Base-by-base conservation (phyloP, 139 green algal species). In the Asterochloris erici region DNA sequence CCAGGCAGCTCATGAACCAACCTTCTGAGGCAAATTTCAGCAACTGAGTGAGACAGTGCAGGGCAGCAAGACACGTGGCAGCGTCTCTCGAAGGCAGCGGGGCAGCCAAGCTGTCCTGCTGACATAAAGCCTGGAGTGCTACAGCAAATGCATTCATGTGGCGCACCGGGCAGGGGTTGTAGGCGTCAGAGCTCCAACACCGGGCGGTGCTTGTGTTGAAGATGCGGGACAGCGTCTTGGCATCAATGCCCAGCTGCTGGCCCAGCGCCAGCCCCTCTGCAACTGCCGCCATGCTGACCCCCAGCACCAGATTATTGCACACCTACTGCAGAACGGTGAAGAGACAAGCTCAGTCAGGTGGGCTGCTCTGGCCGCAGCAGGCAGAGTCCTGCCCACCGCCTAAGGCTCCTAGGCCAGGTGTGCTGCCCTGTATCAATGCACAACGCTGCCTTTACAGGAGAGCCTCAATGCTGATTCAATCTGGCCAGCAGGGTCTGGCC, bases 231-330 rank as follows among this genome's bases (percentile, higher is more conserved):
- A 96, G 87, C 62, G 89, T 64, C 10, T 63, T 26, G 0, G 90
- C 85, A 70, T 93, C 87, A 38, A 96, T 82, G 0, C 93, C 93
- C 61, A 96, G 85, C 12, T 83, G 79, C 68, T 85, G 84, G 19
- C 91, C 93, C 63, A 94, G 83, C 0, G 92, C 87, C 38, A 96
- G 81, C 0, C 82, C 92, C 85, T 96, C 93, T 9, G 85, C 78
- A 19, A 93, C 84, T 14, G 80, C 89, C 0, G 93, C 93, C 93
- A 96, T 96, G 27, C 80, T 77, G 0, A 95, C 81, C 9, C 74
- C 91, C 27, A 95, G 86, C 29, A 89, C 91, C 17, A 94, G 47
- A 81, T 95, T 95, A 84, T 94, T 91, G 88, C 88, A 91, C 62
- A 91, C 84, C 84, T 90, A 73, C 15, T 63, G 27, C 4, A 63